Base-by-base conservation (phyloP, 1,284 basidiomycete genomes). In the Boletus chippewaensis region DNA sequence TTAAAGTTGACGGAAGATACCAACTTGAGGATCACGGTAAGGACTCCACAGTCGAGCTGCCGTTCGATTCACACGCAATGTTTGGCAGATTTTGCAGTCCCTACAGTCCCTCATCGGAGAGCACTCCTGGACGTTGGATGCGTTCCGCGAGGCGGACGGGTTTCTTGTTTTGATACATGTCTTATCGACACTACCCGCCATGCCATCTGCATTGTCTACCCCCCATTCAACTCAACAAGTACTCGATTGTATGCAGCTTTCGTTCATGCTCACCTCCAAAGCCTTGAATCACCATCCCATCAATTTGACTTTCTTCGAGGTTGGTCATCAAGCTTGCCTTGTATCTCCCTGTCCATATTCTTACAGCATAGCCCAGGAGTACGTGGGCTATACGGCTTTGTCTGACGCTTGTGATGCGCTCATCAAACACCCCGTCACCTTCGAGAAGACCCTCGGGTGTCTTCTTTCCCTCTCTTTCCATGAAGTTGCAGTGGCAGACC, bases 111-210 rank as follows among this genome's bases (percentile, higher is more conserved):
- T 82, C 16, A 73, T 87, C 71, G 66, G 73, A 13, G 76, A 83
- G 61, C 79, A 84, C 55, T 61, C 73, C 8, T 71, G 68, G 48
- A 85, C 85, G 9, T 86, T 83, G 64, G 81, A 84, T 50, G 80
- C 84, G 8, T 91, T 91, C 65, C 75, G 86, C 8, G 84, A 88
- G 61, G 72, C 85, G 61, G 88, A 91, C 56, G 88, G 88, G 1
- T 89, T 89, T 61, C 70, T 90, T 20, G 75, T 81, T 15, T 69
- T 88, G 39, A 80, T 88, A 69, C 85, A 78, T 57, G 74, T 83
- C 28, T 70, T 91, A 4, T 84, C 84, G 1, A 79, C 79, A 2
- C 66, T 82, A 1, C 71, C 70, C 13, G 44, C 57, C 13, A 50
- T 51, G 1, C 57, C 61, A 5, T 65, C 68, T 45, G 61, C 69